Conservation (phyloP, 768 basidiomycete species). For the Megacollybia marginata region DNA sequence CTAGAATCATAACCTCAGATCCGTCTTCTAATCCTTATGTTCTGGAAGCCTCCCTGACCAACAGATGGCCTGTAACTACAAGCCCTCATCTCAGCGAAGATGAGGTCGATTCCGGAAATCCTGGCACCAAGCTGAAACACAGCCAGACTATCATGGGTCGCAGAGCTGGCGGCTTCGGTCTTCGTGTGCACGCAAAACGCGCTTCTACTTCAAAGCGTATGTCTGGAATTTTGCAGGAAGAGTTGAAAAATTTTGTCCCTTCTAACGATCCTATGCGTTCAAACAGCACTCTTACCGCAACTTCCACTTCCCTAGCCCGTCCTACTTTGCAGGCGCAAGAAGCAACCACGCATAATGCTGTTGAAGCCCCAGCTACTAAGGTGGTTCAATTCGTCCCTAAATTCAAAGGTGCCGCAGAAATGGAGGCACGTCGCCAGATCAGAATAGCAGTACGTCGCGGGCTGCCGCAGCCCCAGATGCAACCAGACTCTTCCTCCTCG, state of each 20-base stretch:
- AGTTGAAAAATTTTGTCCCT: conserved; percentile 29
- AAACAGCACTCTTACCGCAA: not conserved
- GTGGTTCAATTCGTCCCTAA: conserved; percentile 62
- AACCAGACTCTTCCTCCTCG: conserved; percentile 36
- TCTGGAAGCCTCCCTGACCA: conserved; percentile 66
- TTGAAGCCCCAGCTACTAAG: conserved; percentile 39
- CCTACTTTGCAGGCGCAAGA: conserved; percentile 34
- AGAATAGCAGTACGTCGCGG: conserved; percentile 59
- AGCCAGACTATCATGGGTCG: conserved; percentile 85
- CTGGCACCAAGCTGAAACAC: conserved; percentile 62
- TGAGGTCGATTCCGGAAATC: conserved; percentile 49
- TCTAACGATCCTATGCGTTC: conserved; percentile 13
- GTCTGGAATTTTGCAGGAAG: conserved; percentile 21
- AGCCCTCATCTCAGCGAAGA: conserved; percentile 72
- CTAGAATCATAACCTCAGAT: conserved; percentile 74
- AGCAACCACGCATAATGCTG: conserved; percentile 25
- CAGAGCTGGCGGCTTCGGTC: conserved; percentile 63
- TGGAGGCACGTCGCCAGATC: conserved; percentile 64
- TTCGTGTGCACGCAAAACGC: conserved; percentile 67
- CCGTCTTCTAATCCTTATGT: conserved; percentile 80
- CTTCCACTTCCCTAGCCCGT: conserved; percentile 16
- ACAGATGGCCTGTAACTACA: conserved; percentile 74
- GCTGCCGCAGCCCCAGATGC: conserved; percentile 22
- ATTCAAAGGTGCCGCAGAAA: conserved; percentile 81
- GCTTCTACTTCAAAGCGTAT: conserved; percentile 42